Conservation (phyloP, 225 moss, liverwort and hornwort genomes). For the Pleurozium schreberi region DNA sequence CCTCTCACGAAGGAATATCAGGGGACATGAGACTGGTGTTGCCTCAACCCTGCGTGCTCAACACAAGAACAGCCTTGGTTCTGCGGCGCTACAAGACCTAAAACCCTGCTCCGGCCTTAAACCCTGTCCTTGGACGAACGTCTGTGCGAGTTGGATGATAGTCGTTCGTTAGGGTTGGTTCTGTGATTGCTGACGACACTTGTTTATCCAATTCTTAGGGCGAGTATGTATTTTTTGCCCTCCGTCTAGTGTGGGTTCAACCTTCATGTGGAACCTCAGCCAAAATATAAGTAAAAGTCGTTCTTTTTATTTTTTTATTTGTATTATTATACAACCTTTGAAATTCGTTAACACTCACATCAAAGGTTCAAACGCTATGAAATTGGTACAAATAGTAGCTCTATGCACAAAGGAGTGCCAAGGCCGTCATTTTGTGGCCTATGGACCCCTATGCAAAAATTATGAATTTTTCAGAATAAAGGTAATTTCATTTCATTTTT, state of each 20-base stretch:
- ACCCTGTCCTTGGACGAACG: background rate
- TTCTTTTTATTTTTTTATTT: too few relatives aligned
- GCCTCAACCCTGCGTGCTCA: background rate
- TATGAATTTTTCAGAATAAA: too few relatives aligned
- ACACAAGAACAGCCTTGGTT: fast-evolving
- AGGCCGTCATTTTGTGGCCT: too few relatives aligned
- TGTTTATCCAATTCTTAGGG: background rate
- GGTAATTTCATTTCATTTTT: too few relatives aligned
- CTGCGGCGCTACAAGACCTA: background rate
- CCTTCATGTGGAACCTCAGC: background rate
- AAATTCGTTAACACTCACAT: too few relatives aligned
- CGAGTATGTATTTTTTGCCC: background rate
- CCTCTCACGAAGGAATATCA: background rate
- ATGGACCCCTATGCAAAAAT: too few relatives aligned
- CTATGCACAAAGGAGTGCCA: too few relatives aligned
- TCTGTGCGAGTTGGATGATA: background rate
- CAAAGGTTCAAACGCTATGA: too few relatives aligned
- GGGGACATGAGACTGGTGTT: background rate
- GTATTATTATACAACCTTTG: too few relatives aligned
- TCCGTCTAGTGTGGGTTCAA: background rate
- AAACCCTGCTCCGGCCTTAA: conserved; percentile 3
- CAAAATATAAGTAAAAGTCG: too few relatives aligned
- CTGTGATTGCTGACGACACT: background rate
- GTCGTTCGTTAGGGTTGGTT: background rate
- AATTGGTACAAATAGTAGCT: too few relatives aligned